A percentile compares a stretch with the other conserved stretches of the same genome.
Evolutionary conservation across 148 eudicot species (phyloP).

Genomic region (Polygonum maritimum): DNA sequence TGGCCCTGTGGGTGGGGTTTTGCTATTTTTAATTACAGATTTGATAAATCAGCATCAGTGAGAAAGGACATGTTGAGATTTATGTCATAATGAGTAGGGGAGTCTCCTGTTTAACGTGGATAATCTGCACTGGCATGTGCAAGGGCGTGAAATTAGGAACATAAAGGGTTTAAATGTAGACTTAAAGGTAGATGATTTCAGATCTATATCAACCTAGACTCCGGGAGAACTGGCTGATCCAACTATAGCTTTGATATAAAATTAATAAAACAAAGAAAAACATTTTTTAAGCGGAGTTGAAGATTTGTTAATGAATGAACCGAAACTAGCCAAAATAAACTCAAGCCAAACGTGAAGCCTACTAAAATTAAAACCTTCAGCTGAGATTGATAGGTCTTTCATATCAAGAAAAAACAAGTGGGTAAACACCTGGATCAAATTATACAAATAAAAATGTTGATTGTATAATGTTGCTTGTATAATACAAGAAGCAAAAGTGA

Average conservation of each 20-base stretch:
- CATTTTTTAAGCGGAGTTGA: background rate
- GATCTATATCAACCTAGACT: too few relatives aligned
- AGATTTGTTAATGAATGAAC: background rate
- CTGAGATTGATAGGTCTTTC: background rate
- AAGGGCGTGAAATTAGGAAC: background rate
- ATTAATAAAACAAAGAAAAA: too few relatives aligned
- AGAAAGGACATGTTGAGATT: background rate
- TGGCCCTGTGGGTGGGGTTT: background rate
- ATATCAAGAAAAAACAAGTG: background rate
- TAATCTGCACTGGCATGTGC: background rate
- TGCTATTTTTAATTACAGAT: background rate
- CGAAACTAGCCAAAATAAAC: background rate
- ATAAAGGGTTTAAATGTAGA: background rate
- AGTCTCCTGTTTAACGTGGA: background rate
- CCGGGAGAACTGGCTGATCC: background rate
- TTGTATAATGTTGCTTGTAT: too few relatives aligned
- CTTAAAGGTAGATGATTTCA: background rate
- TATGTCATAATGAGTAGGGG: background rate
- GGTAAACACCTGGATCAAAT: background rate
- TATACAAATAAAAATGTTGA: background rate
- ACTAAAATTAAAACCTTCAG: too few relatives aligned
- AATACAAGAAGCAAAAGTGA: background rate
- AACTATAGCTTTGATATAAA: background rate
- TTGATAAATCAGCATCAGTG: background rate
- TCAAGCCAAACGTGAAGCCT: background rate